Conservation (phyloP, 2,329 filamentous ascomycete species). For the Fusarium pseudoanthophilum region DNA sequence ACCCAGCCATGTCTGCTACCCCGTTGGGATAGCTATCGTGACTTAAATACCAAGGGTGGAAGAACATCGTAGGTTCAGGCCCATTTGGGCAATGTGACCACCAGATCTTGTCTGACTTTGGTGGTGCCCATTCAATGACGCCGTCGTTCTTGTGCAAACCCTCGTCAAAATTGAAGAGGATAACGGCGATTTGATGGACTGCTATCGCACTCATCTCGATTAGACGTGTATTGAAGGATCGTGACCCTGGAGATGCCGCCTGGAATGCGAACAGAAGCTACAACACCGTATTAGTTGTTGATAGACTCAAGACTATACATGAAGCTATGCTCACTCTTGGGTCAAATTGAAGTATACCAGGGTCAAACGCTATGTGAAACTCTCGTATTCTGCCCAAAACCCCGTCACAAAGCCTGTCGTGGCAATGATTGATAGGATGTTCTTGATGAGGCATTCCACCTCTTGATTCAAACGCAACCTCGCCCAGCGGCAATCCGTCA, state of each 20-base stretch:
- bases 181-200: slow-evolving; percentile 46
- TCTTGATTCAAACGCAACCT: not conserved
- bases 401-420: slow-evolving; percentile 34
- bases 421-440: slow-evolving; percentile 35
- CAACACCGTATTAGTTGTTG: not conserved
- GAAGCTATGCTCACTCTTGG: slow-evolving; percentile 4
- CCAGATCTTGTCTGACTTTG: slow-evolving; percentile 13
- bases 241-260: slow-evolving; percentile 37
- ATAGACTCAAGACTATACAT: fast-evolving
- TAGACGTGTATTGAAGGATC: slow-evolving; percentile 43
- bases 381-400: slow-evolving; percentile 24
- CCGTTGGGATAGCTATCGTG: not conserved
- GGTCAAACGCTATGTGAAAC: slow-evolving; percentile 26
- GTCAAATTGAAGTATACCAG: slow-evolving; percentile 5
- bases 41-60: slow-evolving; percentile 27
- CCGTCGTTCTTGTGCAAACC: slow-evolving; percentile 40
- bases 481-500: slow-evolving; percentile 36
- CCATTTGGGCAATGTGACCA: slow-evolving; percentile 14
- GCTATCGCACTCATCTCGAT: slow-evolving; percentile 47
- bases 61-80: slow-evolving; percentile 42
- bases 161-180: slow-evolving; percentile 36
- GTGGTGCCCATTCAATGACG: slow-evolving; percentile 36
- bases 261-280: slow-evolving; percentile 44
- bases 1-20: not conserved
- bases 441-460: not conserved